These are phyloP conservation scores for Plasmodium gonderi DNA, from an alignment of 169 alveolate species.

Conservation along the genomic window DNA sequence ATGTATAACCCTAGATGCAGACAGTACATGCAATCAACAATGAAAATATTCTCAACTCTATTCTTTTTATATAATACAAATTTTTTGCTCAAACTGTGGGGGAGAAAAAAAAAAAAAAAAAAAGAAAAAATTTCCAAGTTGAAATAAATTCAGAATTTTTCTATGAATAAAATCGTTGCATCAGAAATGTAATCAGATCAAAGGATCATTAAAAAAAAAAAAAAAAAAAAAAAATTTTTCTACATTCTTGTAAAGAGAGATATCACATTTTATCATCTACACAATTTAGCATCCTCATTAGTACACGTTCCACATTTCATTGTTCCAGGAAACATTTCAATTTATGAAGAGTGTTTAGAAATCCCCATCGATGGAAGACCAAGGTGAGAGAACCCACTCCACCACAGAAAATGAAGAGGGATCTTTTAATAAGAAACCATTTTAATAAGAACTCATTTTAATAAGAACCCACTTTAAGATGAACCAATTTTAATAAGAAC, in stretches of 20 bases:
- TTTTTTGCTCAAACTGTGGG: not conserved
- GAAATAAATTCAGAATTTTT: not conserved
- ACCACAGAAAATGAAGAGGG: no score
- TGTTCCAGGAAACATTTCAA: not conserved
- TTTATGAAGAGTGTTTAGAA: not conserved
- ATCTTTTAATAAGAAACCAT: not conserved
- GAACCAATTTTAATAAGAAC: not conserved
- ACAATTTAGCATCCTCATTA: no score
- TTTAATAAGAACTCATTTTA: not conserved
- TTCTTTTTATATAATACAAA: no score
- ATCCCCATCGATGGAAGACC: not conserved
- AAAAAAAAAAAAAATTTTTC: no score
- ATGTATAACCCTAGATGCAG: not conserved
- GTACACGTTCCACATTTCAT: not conserved
- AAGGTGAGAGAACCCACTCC: not conserved
- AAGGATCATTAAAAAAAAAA: no score
- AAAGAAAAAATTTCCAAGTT: not conserved
- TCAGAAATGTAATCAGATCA: not conserved
- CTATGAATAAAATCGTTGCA: not conserved
- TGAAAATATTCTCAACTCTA: not conserved
- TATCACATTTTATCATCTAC: no score
- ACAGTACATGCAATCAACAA: not conserved
- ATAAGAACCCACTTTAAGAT: not conserved
- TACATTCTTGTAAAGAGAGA: no score
- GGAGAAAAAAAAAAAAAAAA: no score